These are phyloP conservation scores for Ustulina deusta DNA, from an alignment of 2,329 filamentous ascomycete species.

Conservation along the genomic window DNA sequence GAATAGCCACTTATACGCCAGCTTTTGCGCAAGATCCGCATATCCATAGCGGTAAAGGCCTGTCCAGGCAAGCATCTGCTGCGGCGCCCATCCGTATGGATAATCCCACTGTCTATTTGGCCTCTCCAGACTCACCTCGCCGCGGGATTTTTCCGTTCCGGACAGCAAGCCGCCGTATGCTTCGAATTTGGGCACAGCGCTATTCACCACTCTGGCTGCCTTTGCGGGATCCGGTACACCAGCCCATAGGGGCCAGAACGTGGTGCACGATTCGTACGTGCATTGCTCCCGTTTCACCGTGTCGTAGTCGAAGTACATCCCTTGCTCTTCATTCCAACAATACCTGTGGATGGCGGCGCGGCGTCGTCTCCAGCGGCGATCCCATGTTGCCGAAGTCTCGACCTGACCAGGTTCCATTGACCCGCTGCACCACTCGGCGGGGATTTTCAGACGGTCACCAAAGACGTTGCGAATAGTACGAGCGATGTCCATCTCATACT, in stretches of 20 bases:
- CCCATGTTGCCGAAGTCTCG: constrained; percentile 89
- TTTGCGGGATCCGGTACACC: constrained; percentile 87
- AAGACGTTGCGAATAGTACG: constrained; percentile 87
- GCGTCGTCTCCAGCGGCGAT: constrained; percentile 85
- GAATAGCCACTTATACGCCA: constrained; percentile 96
- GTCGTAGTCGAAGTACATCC: constrained; percentile 99
- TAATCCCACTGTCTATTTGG: constrained; percentile 99
- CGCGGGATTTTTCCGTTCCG: constrained; percentile 89
- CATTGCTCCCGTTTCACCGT: constrained; percentile 83
- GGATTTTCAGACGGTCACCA: constrained; percentile 83
- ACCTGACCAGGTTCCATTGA: constrained; percentile 74
- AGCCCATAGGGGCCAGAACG: constrained; percentile 98
- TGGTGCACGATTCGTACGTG: constrained; percentile 90
- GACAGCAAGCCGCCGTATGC: constrained; percentile 88
- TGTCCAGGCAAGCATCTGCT: constrained; percentile 98
- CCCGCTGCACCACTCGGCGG: constrained; percentile 81
- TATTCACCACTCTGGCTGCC: constrained; percentile 83
- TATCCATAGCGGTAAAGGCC: constrained; percentile 93
- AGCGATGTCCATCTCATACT: constrained; percentile 95
- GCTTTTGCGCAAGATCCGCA: constrained; percentile 85
- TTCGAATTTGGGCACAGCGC: constrained; percentile 88
- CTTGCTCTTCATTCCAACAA: constrained; percentile 90
- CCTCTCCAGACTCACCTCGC: constrained; percentile 79
- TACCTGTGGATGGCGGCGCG: constrained; percentile 91
- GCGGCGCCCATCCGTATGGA: constrained; percentile 97